phyloP scores from a whole-genome alignment of 2,329 filamentous ascomycete genomes.

The Colletotrichum sp. region DNA sequence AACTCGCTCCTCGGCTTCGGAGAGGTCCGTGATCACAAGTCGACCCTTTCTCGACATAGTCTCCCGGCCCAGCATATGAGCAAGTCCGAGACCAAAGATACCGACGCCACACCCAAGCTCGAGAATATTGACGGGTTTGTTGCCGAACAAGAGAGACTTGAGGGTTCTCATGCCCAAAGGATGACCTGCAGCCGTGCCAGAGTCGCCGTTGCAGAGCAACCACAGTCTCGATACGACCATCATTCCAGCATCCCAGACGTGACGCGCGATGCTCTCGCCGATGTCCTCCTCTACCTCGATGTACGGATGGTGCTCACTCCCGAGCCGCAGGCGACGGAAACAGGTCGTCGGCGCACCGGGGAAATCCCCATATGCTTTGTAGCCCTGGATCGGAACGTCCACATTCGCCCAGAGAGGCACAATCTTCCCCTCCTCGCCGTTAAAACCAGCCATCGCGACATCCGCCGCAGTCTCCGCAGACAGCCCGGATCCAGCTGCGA shows the following conservation, averaged over 20 bases:
- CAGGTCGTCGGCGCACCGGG: constrained; percentile 27
- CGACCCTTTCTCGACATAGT: constrained; percentile 27
- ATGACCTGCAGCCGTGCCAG: not conserved
- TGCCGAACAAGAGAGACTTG: constrained; percentile 30
- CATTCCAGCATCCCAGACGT: constrained; percentile 64
- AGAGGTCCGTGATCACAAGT: constrained; percentile 61
- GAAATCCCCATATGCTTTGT: not conserved
- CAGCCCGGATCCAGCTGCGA: not conserved
- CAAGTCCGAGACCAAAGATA: constrained; percentile 56
- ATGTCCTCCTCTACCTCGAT: constrained; percentile 60
- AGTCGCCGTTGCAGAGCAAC: constrained; percentile 5
- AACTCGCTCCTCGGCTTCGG: constrained; percentile 57
- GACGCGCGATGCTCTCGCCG: constrained; percentile 64
- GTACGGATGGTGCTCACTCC: constrained; percentile 26
- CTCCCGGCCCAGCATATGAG: constrained; percentile 33
- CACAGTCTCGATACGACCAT: constrained; percentile 44
- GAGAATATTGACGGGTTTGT: constrained; percentile 45
- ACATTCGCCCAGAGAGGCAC: constrained; percentile 48
- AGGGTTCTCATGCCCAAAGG: not conserved
- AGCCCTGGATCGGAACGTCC: constrained; percentile 1
- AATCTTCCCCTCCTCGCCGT: constrained; percentile 39
- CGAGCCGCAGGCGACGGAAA: constrained; percentile 34
- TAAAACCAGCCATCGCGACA: not conserved
- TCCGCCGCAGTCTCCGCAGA: not conserved
- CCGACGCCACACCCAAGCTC: constrained; percentile 65